Evolutionary conservation across 805 yeast genomes (phyloP).

Genomic region (Candida fluviatilis): DNA sequence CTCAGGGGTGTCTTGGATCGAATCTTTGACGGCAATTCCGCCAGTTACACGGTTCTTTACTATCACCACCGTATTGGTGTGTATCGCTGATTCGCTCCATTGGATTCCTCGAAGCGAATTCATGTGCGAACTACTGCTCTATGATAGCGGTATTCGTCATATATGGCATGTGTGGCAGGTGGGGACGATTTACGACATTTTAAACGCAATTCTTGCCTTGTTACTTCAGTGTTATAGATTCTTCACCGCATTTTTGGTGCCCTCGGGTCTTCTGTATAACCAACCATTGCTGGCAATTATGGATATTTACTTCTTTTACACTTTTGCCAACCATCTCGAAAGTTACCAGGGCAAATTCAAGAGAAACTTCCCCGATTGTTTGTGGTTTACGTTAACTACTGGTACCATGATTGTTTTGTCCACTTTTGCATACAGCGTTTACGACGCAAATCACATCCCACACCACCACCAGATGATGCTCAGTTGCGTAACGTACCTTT

Average conservation of each 20-base stretch:
- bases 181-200: slow-evolving; percentile 3
- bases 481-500: slow-evolving; percentile 54
- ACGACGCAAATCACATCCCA: slow-evolving; percentile 15
- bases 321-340: slow-evolving; percentile 55
- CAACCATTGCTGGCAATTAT: slow-evolving; percentile 28
- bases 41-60: slow-evolving; percentile 60
- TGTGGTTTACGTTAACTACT: slow-evolving; percentile 48
- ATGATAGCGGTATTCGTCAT: no score
- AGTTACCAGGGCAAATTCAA: slow-evolving; percentile 40
- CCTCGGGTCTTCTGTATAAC: slow-evolving; percentile 25
- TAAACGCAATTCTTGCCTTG: slow-evolving; percentile 8
- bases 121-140: no score
- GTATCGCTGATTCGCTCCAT: slow-evolving; percentile 23
- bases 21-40: slow-evolving; percentile 40
- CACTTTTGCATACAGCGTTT: slow-evolving; percentile 24
- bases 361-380: slow-evolving; percentile 49
- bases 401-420: slow-evolving; percentile 43
- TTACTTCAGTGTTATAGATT: slow-evolving; percentile 43
- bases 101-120: no score
- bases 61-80: slow-evolving; percentile 42
- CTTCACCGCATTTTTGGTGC: slow-evolving; percentile 48
- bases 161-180: slow-evolving; percentile 2
- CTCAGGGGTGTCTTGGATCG: slow-evolving; percentile 8
- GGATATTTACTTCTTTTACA: slow-evolving; percentile 55
- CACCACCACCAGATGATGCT: slow-evolving; percentile 40